These are phyloP conservation scores for Entelexis sorbosivorans DNA, from an alignment of 1,139 yeast species.

Conservation along the genomic window DNA sequence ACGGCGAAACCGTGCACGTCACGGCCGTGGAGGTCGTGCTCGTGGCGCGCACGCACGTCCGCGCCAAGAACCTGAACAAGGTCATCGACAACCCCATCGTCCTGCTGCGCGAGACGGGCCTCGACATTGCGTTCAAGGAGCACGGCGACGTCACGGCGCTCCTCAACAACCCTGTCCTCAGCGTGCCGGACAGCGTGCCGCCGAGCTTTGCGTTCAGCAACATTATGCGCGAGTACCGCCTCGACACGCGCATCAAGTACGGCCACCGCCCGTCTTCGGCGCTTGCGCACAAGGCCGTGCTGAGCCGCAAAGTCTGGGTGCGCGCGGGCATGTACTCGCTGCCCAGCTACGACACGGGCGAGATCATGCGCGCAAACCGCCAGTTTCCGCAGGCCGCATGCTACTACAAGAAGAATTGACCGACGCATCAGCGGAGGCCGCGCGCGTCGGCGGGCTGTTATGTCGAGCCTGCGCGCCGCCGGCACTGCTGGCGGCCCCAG, in stretches of 20 bases:
- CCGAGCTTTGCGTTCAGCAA: constrained; percentile 21
- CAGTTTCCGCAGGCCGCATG: constrained; percentile 19
- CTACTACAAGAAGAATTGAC: constrained; percentile 15
- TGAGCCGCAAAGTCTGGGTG: constrained; percentile 16
- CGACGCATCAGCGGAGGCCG: too few relatives aligned
- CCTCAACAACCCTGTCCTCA: constrained; percentile 7
- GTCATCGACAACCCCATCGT: constrained; percentile 6
- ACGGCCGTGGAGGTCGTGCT: constrained; percentile 15
- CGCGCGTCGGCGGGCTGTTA: too few relatives aligned
- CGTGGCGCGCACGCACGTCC: constrained; percentile 14
- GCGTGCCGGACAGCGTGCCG: constrained; percentile 20
- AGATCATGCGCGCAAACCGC: constrained; percentile 15
- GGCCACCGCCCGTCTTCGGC: constrained; percentile 20
- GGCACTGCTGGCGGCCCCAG: too few relatives aligned
- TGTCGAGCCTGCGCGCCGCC: too few relatives aligned
- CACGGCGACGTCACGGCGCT: constrained; percentile 16
- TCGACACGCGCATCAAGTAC: constrained; percentile 20
- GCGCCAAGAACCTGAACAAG: constrained; percentile 22
- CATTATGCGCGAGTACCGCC: constrained; percentile 18
- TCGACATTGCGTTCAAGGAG: neutral
- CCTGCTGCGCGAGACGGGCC: constrained; percentile 10
- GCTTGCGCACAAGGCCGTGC: constrained; percentile 18
- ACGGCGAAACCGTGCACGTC: constrained; percentile 11
- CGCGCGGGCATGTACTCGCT: constrained; percentile 22
- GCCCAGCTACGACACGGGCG: constrained; percentile 23